Conservation (phyloP, 768 basidiomycete genomes). For the Ephemerocybe angulata region DNA sequence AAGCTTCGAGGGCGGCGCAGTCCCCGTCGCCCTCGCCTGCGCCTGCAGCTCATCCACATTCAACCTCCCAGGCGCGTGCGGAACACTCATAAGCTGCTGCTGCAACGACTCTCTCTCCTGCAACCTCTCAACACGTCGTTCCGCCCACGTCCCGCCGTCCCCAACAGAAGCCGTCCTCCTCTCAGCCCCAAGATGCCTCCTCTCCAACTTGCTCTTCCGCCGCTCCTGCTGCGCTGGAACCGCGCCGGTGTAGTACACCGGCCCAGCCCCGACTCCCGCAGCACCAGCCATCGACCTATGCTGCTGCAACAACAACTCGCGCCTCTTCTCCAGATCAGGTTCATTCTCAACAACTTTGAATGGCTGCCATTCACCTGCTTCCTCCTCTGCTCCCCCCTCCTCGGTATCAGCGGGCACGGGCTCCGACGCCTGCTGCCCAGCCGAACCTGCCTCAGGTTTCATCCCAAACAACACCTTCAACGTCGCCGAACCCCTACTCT, state of each 20-base stretch:
- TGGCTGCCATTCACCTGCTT: neutral
- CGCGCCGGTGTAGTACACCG: no score
- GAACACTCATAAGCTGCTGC: neutral
- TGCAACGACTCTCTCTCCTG: neutral
- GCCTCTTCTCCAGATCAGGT: slow-evolving; percentile 2
- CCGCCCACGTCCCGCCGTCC: no score
- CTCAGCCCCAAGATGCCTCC: slow-evolving; percentile 3
- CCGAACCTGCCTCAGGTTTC: neutral
- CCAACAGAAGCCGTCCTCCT: no score
- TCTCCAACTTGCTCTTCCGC: slow-evolving; percentile 1
- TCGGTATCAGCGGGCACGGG: neutral
- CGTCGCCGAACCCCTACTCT: neutral
- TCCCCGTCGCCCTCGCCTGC: neutral
- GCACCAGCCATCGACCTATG: neutral
- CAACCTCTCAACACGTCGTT: no score
- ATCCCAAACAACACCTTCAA: slow-evolving; percentile 3
- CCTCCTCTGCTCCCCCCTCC: neutral
- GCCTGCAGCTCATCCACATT: slow-evolving; percentile 1
- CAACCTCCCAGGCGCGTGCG: neutral
- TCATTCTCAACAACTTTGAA: slow-evolving; percentile 6
- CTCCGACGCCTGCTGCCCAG: no score
- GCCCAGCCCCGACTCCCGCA: neutral
- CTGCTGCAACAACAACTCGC: neutral
- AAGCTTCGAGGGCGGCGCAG: neutral
- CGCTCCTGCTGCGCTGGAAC: neutral